Percentiles rank a stretch among this genome's conserved stretches.
Conservation (phyloP, 805 yeast genomes). For the Yamadazyma insecticola region DNA sequence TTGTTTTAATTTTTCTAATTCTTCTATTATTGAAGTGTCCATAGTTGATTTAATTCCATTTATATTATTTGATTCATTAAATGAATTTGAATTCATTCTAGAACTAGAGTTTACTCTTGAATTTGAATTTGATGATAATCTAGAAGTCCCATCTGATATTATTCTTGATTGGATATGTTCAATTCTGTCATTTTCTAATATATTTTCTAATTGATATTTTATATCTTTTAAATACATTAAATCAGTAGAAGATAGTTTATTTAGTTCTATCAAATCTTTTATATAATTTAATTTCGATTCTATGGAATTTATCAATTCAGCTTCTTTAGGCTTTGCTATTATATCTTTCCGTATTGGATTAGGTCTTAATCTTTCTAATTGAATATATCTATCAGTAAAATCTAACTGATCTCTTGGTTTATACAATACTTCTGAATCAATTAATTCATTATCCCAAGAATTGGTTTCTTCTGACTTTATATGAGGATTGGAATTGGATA, state of each 20-base stretch:
- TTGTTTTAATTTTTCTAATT: constrained; percentile 1
- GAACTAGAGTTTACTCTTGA: no score
- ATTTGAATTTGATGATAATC: no score
- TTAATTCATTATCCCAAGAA: no score
- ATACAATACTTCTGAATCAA: neutral
- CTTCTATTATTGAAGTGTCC: constrained; percentile 1
- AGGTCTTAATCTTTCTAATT: no score
- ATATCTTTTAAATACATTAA: constrained; percentile 6
- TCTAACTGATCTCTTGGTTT: neutral
- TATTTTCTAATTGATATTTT: constrained; percentile 2
- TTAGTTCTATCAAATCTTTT: constrained; percentile 4
- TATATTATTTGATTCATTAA: no score
- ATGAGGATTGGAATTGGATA: neutral
- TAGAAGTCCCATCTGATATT: no score
- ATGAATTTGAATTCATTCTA: no score
- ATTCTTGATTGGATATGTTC: no score
- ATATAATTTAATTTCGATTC: constrained; percentile 6
- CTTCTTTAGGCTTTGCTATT: constrained; percentile 1
- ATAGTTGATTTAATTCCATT: neutral
- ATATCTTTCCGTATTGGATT: constrained; percentile 9
- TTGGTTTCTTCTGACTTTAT: neutral
- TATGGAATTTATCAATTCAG: constrained; percentile 5
- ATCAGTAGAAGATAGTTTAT: constrained; percentile 4
- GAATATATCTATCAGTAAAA: no score
- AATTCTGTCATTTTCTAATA: no score